phyloP scores from a whole-genome alignment of 2,329 filamentous ascomycete genomes.

The Hortaea werneckii region DNA sequence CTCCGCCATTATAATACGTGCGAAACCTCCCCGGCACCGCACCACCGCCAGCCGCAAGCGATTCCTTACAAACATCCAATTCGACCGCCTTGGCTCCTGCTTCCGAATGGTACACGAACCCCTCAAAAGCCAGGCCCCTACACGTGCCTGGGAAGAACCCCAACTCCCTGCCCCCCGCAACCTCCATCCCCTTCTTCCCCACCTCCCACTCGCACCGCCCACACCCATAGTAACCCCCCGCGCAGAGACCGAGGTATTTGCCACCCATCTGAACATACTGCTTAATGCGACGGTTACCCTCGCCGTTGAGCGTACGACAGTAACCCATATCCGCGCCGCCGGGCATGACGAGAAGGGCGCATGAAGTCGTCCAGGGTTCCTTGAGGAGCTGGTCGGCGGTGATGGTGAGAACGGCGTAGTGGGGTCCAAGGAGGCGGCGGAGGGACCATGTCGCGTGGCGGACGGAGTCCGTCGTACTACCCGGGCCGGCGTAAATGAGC shows the following conservation, averaged over 20 bases:
- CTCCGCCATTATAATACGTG: slow-evolving; percentile 89
- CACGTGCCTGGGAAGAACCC: slow-evolving; percentile 81
- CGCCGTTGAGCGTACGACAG: slow-evolving; percentile 75
- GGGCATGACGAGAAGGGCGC: slow-evolving; percentile 81
- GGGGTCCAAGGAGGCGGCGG: slow-evolving; percentile 72
- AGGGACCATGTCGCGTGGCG: slow-evolving; percentile 81
- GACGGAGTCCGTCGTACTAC: slow-evolving; percentile 79
- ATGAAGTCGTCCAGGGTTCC: slow-evolving; percentile 82
- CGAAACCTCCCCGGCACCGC: slow-evolving; percentile 42
- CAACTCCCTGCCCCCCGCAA: slow-evolving; percentile 74
- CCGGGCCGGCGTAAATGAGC: slow-evolving; percentile 81
- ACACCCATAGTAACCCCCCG: slow-evolving; percentile 84
- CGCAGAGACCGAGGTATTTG: slow-evolving; percentile 81
- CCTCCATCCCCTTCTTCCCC: slow-evolving; percentile 68
- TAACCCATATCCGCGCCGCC: slow-evolving; percentile 92
- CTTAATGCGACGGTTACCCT: slow-evolving; percentile 72
- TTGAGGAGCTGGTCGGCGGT: slow-evolving; percentile 69
- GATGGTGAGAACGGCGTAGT: slow-evolving; percentile 87
- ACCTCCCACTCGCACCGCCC: slow-evolving; percentile 83
- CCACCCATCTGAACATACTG: slow-evolving; percentile 82
- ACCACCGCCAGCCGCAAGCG: no score
- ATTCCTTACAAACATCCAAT: no score
- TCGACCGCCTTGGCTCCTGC: slow-evolving; percentile 68
- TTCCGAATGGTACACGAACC: slow-evolving; percentile 87
- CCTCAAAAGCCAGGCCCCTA: slow-evolving; percentile 74